phyloP scores from a whole-genome alignment of 1,284 basidiomycete genomes.

The Ustilago lituana region DNA sequence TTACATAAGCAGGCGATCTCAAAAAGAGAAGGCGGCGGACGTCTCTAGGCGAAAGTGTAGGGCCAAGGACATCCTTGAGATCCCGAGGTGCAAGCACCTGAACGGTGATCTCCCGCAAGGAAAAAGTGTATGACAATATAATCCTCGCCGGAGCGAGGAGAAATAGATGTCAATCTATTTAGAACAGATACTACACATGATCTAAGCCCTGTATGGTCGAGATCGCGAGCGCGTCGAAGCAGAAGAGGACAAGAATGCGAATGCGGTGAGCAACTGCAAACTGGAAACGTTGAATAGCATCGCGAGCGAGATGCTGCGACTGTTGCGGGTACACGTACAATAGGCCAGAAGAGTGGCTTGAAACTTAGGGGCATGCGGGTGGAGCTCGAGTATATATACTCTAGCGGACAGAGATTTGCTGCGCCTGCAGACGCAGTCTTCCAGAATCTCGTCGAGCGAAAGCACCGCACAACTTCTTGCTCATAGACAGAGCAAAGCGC shows the following conservation, averaged over 20 bases:
- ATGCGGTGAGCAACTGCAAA: slow-evolving; percentile 17
- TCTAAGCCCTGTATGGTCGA: slow-evolving; percentile 51
- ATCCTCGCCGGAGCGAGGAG: slow-evolving; percentile 48
- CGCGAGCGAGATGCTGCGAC: not conserved
- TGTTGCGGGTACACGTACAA: slow-evolving; percentile 36
- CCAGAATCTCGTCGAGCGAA: not conserved
- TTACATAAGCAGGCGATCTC: slow-evolving; percentile 27
- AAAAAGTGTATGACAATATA: slow-evolving; percentile 54
- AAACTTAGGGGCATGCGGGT: slow-evolving; percentile 19
- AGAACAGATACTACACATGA: slow-evolving; percentile 64
- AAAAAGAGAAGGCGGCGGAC: slow-evolving; percentile 50
- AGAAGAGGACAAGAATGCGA: slow-evolving; percentile 2
- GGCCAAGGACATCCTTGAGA: slow-evolving; percentile 55
- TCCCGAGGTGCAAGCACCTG: slow-evolving; percentile 49
- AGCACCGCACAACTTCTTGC: too few relatives aligned
- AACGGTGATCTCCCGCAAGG: slow-evolving; percentile 39
- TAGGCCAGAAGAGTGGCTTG: slow-evolving; percentile 52
- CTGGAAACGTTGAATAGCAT: not conserved
- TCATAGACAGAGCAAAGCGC: too few relatives aligned
- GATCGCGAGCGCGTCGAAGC: not conserved
- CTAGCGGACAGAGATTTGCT: not conserved
- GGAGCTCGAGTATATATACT: slow-evolving; percentile 34
- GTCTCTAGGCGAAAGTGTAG: slow-evolving; percentile 56
- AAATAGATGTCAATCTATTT: slow-evolving; percentile 61
- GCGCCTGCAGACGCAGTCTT: slow-evolving; percentile 11